A percentile compares a stretch with the other conserved stretches of the same genome.
Evolutionary conservation across 2,329 filamentous ascomycete species (phyloP).

Genomic region (Stachybotrys chlorohalonatus): DNA sequence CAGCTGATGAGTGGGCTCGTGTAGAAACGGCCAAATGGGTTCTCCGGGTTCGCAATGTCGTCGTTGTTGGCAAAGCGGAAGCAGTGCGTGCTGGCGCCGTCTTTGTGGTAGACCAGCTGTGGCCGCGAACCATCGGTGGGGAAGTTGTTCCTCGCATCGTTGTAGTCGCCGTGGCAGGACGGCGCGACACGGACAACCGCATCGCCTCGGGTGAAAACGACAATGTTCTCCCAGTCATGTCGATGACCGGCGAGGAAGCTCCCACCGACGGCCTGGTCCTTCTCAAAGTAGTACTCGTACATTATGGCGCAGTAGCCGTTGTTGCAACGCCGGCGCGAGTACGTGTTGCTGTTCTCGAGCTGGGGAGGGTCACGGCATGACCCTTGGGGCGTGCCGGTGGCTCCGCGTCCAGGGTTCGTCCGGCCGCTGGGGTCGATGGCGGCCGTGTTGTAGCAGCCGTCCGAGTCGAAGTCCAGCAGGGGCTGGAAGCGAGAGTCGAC

Average conservation of each 20-base stretch:
- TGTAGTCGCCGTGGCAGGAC: conserved; percentile 16
- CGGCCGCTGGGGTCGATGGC: conserved; percentile 29
- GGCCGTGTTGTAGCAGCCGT: conserved; percentile 37
- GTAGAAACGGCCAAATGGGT: conserved; percentile 14
- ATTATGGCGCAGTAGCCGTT: conserved; percentile 22
- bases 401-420: conserved; percentile 14
- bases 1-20: conserved; percentile 16
- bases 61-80: conserved; percentile 19
- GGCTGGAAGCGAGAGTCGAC: conserved; percentile 26
- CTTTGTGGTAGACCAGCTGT: conserved; percentile 20
- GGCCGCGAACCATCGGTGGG: conserved; percentile 10
- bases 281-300: conserved; percentile 32
- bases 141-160: conserved; percentile 11
- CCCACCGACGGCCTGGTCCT: conserved; percentile 27
- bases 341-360: conserved; percentile 21
- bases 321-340: conserved; percentile 21
- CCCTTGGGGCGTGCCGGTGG: conserved; percentile 17
- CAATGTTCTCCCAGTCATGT: conserved; percentile 31
- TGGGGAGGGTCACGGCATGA: conserved; percentile 19
- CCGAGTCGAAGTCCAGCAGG: conserved; percentile 27
- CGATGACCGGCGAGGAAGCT: conserved; percentile 23
- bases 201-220: conserved; percentile 21
- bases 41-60: conserved; percentile 14
- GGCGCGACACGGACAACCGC: conserved; percentile 16
- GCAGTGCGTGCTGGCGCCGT: conserved; percentile 16